Evolutionary conservation across 257 asterid species (phyloP), one percentile per base, ranked within the genome.

Genomic region (Solanum tarijense): DNA sequence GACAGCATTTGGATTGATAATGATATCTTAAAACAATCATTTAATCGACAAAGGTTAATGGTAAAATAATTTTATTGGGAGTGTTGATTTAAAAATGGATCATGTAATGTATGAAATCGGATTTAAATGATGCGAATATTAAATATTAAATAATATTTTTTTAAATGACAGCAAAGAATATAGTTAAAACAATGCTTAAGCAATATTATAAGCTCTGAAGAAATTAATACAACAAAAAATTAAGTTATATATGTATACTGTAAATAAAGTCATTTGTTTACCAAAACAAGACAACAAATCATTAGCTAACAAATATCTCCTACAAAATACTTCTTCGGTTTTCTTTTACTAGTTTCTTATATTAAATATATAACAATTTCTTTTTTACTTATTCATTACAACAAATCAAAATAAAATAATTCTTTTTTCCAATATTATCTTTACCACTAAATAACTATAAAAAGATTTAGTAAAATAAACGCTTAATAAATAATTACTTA

Each of bases 91-190:
- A 21, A 60, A 9, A 62, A 62, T 65, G 4, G 2, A 4, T 4
- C 6, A 0, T 12, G 8, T 1, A 3, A 68, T 27, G 1, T 68
- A 0, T 3, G 0, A 32, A 7, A 32, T 32, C 0, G 0, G 5
- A 72, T 72, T 2, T 4, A 18, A 4, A 16, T 3, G 1, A 18
- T 4, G 1, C 0, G 0, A 0, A 32, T 71, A 31, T 16, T 4
- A 6, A 31, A 27, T 3, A 71, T 29, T 0, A 0, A 20, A 20
- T 35, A 2, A 52, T 46, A 1, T 46, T 12, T 0, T 46, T 13
- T 14, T 46, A 34, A 74, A 52, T 2, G 21, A 52, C 4, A 6
- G 2, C 2, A 5, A 73, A 34, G 29, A 12, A 12, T 18, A 4
- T 66, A 31, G 21, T 23, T 11, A 35, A 20, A 23, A 75, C 1